Conservation (phyloP, 139 green algal species). For the Haematococcus lacustris region DNA sequence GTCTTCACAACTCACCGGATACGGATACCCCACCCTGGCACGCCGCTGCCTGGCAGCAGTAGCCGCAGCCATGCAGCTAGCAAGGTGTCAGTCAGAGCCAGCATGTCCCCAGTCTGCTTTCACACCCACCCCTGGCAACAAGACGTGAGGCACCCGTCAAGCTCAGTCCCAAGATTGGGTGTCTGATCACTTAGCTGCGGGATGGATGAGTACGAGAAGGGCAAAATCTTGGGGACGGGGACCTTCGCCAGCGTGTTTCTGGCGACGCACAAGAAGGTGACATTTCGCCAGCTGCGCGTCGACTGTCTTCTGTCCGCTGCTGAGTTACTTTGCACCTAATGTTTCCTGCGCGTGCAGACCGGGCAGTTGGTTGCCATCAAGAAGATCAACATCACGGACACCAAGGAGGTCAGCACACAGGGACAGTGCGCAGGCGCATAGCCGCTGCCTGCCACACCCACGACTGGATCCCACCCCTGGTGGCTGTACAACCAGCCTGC, state of each 20-base stretch:
- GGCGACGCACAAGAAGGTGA: conserved; percentile 72
- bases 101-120: no score
- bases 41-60: no score
- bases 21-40: no score
- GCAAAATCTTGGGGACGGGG: conserved; percentile 57
- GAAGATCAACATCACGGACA: conserved; percentile 65
- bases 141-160: no score
- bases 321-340: neutral
- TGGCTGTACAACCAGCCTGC: neutral
- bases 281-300: neutral
- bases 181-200: no score
- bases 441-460: neutral
- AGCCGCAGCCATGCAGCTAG: no score
- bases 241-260: conserved; percentile 74
- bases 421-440: neutral
- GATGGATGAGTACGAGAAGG: conserved; percentile 71
- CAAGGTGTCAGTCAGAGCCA: no score
- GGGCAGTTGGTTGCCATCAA: conserved; percentile 83
- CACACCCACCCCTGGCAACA: no score
- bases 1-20: no score
- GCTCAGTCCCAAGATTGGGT: no score
- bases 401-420: conserved; percentile 45
- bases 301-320: neutral
- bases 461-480: neutral
- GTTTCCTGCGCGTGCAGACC: conserved; percentile 46